Percentiles rank a stretch among this genome's conserved stretches.
Conservation (phyloP, 441 rosid genomes). For the Populus trichocarpa region DNA sequence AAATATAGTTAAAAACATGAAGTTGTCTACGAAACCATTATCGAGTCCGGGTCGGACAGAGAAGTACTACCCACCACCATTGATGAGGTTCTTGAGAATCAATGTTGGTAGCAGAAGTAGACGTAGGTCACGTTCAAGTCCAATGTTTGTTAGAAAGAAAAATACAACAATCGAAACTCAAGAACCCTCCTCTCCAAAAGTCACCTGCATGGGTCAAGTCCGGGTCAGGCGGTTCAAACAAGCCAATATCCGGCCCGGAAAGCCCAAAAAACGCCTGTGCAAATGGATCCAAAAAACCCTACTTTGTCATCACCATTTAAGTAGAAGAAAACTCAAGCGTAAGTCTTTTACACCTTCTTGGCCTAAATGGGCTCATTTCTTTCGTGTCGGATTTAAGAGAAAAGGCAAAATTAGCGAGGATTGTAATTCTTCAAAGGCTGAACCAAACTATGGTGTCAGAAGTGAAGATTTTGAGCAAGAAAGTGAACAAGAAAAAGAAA, state of each 20-base stretch:
- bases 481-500: conserved; percentile 18
- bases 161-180: conserved; percentile 53
- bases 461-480: conserved; percentile 26
- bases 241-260: conserved; percentile 20
- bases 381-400: conserved; percentile 21
- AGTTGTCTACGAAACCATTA: conserved; percentile 52
- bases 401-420: conserved; percentile 34
- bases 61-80: conserved; percentile 76
- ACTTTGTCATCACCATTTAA: conserved; percentile 21
- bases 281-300: conserved; percentile 46
- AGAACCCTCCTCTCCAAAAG: conserved; percentile 94
- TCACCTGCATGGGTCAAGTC: conserved; percentile 98
- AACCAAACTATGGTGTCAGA: conserved; percentile 30
- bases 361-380: conserved; percentile 40
- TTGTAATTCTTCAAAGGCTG: conserved; percentile 22
- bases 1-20: conserved; percentile 24
- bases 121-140: conserved; percentile 76
- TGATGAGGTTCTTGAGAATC: conserved; percentile 71
- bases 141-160: conserved; percentile 67
- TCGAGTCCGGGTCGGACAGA: conserved; percentile 90
- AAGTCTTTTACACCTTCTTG: conserved; percentile 32
- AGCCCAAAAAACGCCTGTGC: conserved; percentile 31
- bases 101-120: conserved; percentile 65
- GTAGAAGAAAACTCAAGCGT: conserved; percentile 12
- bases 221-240: conserved; percentile 61